phyloP scores from a whole-genome alignment of 2,329 filamentous ascomycete genomes.

The Aureobasidium sp. region DNA sequence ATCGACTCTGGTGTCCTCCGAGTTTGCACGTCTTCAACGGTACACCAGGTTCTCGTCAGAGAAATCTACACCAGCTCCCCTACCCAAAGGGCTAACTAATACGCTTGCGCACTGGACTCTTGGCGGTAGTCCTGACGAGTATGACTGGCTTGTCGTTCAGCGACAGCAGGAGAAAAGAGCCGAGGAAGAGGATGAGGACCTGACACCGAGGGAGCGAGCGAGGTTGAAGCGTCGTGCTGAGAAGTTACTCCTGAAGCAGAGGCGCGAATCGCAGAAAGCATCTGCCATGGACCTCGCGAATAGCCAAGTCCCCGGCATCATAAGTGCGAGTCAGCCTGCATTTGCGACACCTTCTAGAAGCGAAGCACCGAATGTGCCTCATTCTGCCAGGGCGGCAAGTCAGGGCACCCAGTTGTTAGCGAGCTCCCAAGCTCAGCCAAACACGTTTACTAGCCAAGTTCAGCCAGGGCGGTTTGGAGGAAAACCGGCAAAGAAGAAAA shows the following conservation, averaged over 20 bases:
- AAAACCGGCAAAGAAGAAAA: constrained; percentile 37
- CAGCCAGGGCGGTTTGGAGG: constrained; percentile 28
- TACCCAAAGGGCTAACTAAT: constrained; percentile 30
- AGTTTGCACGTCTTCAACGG: constrained; percentile 30
- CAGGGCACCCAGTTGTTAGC: constrained; percentile 7
- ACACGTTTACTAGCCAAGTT: constrained; percentile 27
- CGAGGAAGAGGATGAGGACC: constrained; percentile 29
- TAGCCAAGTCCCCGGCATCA: constrained; percentile 27
- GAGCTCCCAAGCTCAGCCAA: constrained; percentile 13
- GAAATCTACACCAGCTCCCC: constrained; percentile 21
- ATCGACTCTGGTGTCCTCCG: constrained; percentile 24
- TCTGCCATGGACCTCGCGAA: constrained; percentile 21
- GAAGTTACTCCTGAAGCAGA: constrained; percentile 34
- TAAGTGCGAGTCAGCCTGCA: constrained; percentile 25
- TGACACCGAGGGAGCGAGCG: constrained; percentile 32
- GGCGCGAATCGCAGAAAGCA: constrained; percentile 31
- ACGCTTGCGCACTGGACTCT: constrained; percentile 38
- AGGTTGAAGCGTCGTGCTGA: constrained; percentile 35
- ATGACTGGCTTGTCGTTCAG: constrained; percentile 34
- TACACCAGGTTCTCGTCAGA: constrained; percentile 29
- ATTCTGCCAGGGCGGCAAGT: constrained; percentile 15
- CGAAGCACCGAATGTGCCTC: neutral
- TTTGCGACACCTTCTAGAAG: constrained; percentile 14
- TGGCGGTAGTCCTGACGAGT: constrained; percentile 32
- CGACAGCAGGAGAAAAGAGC: constrained; percentile 23